These are phyloP conservation scores for Rhodotorula kratochvilovae DNA, from an alignment of 768 basidiomycete genomes.

Conservation along the genomic window DNA sequence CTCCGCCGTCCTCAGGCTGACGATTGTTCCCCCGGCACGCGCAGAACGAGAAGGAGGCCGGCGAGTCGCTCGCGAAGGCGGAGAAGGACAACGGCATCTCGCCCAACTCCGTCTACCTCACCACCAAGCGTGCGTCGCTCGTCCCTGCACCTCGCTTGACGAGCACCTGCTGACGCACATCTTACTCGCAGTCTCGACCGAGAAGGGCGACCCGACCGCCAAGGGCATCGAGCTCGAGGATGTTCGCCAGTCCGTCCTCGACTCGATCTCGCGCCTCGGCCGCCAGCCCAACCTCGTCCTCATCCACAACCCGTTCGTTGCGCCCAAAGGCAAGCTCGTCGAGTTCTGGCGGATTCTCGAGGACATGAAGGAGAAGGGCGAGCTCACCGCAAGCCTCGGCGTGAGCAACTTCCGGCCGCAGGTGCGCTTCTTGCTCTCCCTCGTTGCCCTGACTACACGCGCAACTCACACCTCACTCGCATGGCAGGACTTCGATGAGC, in stretches of 20 bases:
- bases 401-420: slow-evolving; percentile 46
- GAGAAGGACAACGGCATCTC: slow-evolving; percentile 13
- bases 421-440: too few species aligned
- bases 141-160: neutral
- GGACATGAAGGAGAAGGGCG: slow-evolving; percentile 43
- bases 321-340: slow-evolving; percentile 34
- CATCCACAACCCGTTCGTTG: slow-evolving; percentile 46
- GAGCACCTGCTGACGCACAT: too few species aligned
- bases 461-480: too few species aligned
- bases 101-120: slow-evolving; percentile 42
- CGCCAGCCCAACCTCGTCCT: slow-evolving; percentile 44
- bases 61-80: slow-evolving; percentile 32
- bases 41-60: slow-evolving; percentile 43
- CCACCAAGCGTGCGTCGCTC: slow-evolving; percentile 43
- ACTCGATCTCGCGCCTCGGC: slow-evolving; percentile 40
- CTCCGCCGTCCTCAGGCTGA: neutral
- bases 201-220: slow-evolving; percentile 11
- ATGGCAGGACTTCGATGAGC: slow-evolving; percentile 43
- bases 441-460: too few species aligned
- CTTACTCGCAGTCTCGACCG: slow-evolving; percentile 36
- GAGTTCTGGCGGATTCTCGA: slow-evolving; percentile 41
- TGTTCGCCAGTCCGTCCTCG: slow-evolving; percentile 39
- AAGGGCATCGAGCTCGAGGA: slow-evolving; percentile 31
- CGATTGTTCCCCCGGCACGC: slow-evolving; percentile 11
- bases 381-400: slow-evolving; percentile 43